Base-by-base conservation (phyloP, 768 basidiomycete species). In the Trametes coccinea region DNA sequence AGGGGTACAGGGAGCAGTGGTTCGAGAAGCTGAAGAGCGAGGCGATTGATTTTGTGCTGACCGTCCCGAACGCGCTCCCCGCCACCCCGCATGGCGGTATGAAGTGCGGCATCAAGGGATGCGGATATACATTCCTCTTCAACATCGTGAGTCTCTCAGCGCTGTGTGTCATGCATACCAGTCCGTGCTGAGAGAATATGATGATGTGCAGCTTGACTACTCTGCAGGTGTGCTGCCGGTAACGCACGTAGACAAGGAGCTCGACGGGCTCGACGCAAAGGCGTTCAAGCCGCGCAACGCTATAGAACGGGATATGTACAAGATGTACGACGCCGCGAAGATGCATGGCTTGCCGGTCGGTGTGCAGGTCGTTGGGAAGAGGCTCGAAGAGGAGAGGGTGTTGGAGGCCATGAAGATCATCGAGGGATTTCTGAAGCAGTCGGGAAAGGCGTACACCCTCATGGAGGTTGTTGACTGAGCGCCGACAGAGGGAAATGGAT, bases 311-410 rank as follows among this genome's bases (percentile, higher is more conserved):
- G 69, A 70, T 34, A 72, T 76, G 51, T 81, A 80, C 69, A 64
- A 69, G 41, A 72, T 78, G 71, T 82, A 82, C 60, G 74, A 80
- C 51, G 66, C 75, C 5, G 59, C 63, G 40, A 73, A 74, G 60
- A 79, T 81, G 77, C 72, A 77, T 27, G 81, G 79, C 11, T 73
- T 82, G 22, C 81, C 80, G 0, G 70, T 82, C 2, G 78, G 79
- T 3, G 70, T 82, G 31, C 78, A 82, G 68, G 66, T 82, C 16
- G 72, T 81, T 14, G 80, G 80, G 0, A 74, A 72, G 47, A 74
- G 80, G 4, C 69, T 80, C 1, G 78, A 80, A 56, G 82, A 83
- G 64, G 82, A 83, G 67, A 78, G 77, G 17, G 80, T 80, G 2
- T 56, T 83, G 43, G 77, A 76, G 63, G 79, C 77, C 1, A 82